Evolutionary conservation across 192 early-diverging fungal genomes (phyloP), one percentile per base, ranked within the genome.

Genomic region (Backusella macrospora): DNA sequence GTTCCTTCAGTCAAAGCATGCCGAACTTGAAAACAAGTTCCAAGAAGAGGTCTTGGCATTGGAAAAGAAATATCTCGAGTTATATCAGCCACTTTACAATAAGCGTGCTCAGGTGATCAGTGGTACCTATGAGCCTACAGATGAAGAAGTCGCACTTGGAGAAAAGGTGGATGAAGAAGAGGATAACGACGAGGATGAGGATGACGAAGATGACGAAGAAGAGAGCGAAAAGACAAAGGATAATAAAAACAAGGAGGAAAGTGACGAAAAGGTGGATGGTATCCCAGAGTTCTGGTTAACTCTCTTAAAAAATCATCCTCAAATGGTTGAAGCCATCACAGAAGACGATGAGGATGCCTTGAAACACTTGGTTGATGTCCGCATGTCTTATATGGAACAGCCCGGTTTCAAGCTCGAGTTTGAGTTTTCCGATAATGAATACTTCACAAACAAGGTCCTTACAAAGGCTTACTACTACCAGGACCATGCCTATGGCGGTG

Each of bases 211-310:
- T 7, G 83, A 84, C 18, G 77, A 82, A n/a, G 80, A 76, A 21
- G 45, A 71, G 34, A 74, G 81, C 16, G 75, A 85, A 40, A 52
- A 62, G 52, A 67, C 76, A 62, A 52, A 80, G 64, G 82, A 88
- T 49, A 70, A 79, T 23, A 73, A 79, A 49, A 67, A 79, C 26
- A 84, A 86, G 7, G 79, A 80, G 34, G 80, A 85, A 23, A 83
- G 87, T 14, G 82, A 77, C n/a, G 78, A 77, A 46, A 77, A 82
- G 18, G 70, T 62, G 14, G 80, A 70, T 72, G 98, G 96, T 74
- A 90, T 99, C 38, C 98, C 98, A 43, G 89, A 94, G 68, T 99
- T 99, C 90, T 99, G 98, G 98, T 85, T 96, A 47, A 98, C 96
- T 47, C 87, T 90, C 47, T 84, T 99, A 84, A 92, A 93, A 86